Evolutionary conservation across 2,329 filamentous ascomycete species (phyloP).

Genomic region (Acrodontium crateriforme): DNA sequence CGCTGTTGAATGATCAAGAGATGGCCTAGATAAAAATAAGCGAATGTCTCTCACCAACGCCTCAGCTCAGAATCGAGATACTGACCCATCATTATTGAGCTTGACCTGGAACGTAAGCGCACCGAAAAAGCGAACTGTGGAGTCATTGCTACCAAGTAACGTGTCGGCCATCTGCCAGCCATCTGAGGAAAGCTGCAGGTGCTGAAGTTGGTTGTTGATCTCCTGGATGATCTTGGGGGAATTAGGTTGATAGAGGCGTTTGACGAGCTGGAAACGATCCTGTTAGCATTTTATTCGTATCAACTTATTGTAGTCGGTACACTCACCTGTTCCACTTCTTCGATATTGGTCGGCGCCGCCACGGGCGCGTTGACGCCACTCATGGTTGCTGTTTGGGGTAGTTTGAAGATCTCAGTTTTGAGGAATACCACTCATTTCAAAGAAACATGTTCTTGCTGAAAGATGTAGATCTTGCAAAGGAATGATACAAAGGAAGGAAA

Average conservation of each 20-base stretch:
- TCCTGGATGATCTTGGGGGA: slow-evolving; percentile 31
- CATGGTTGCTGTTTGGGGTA: slow-evolving; percentile 1
- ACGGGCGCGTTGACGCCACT: slow-evolving; percentile 1
- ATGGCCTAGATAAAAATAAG: slow-evolving; percentile 16
- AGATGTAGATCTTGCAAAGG: too few relatives aligned
- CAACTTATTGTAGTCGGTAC: background rate
- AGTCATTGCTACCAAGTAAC: slow-evolving; percentile 53
- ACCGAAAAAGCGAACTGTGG: slow-evolving; percentile 79
- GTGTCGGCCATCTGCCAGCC: slow-evolving; percentile 79
- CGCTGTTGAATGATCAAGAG: slow-evolving; percentile 44
- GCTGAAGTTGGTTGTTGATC: slow-evolving; percentile 63
- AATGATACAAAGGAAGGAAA: too few relatives aligned
- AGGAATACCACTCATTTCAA: background rate
- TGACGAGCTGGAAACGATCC: slow-evolving; percentile 27
- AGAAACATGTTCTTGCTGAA: too few relatives aligned
- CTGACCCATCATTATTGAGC: slow-evolving; percentile 47
- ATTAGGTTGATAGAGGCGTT: slow-evolving; percentile 35
- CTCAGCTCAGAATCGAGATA: slow-evolving; percentile 19
- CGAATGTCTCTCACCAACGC: slow-evolving; percentile 11
- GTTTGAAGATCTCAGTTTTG: background rate
- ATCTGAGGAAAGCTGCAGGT: slow-evolving; percentile 61
- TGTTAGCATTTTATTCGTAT: background rate
- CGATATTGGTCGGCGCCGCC: slow-evolving; percentile 5
- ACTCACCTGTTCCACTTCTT: slow-evolving; percentile 3
- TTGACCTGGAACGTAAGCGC: slow-evolving; percentile 89